A percentile compares a stretch with the other conserved stretches of the same genome.
Evolutionary conservation across 1,284 basidiomycete species (phyloP).

Genomic region (Heliocybe sulcata): DNA sequence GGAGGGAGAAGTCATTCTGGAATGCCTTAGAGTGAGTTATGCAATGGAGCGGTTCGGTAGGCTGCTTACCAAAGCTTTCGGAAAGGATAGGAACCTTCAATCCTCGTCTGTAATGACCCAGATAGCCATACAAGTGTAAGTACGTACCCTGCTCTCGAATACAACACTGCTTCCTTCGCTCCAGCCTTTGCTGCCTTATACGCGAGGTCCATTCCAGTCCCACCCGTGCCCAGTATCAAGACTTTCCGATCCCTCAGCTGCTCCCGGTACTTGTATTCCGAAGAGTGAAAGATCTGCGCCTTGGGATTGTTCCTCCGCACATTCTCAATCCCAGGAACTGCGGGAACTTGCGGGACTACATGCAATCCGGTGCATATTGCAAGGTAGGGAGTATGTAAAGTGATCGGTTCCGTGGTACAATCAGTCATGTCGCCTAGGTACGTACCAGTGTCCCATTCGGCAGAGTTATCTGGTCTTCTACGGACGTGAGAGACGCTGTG

Average conservation of each 20-base stretch:
- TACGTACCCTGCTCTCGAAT: conserved; percentile 38
- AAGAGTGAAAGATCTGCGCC: conserved; percentile 41
- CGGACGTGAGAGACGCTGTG: conserved; percentile 28
- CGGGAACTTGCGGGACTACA: conserved; percentile 40
- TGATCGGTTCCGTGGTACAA: not conserved
- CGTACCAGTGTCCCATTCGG: conserved; percentile 21
- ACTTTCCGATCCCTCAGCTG: conserved; percentile 41
- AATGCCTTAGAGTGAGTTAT: not conserved
- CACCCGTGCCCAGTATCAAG: conserved; percentile 54
- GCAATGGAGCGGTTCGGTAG: not conserved
- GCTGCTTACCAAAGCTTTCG: conserved; percentile 41
- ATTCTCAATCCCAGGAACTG: conserved; percentile 39
- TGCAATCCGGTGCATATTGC: conserved; percentile 45
- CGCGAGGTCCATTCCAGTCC: conserved; percentile 64
- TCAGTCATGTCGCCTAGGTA: not conserved
- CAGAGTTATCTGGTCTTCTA: conserved; percentile 12
- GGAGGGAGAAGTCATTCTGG: conserved; percentile 52
- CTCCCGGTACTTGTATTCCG: conserved; percentile 38
- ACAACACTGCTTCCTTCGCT: conserved; percentile 48
- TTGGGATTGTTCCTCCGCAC: conserved; percentile 16
- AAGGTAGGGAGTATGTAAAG: conserved; percentile 29
- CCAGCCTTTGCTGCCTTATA: conserved; percentile 44
- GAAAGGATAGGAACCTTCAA: conserved; percentile 53
- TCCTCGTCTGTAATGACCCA: no score
- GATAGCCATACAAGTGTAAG: no score